Evolutionary conservation across 331 rosid species (phyloP), one percentile per base, ranked within the genome.

Genomic region (Spiraea crenata): DNA sequence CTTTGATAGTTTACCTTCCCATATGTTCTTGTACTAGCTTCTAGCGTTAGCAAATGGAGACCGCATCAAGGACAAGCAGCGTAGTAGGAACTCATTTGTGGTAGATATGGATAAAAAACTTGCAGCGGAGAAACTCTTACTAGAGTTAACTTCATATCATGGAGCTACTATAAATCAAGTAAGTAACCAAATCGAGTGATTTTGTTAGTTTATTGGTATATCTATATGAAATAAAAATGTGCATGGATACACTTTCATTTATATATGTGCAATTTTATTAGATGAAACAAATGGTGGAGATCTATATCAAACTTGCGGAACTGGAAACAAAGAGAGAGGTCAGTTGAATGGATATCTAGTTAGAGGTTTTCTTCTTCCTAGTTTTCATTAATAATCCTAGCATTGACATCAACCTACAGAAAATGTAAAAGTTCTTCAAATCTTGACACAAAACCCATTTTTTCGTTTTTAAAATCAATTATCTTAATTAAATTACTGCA

Each of bases 271-370:
- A 65, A 56, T 20, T 20, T 35, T 10, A 13, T 47, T 69, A 93
- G 98, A 91, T 86, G 88, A 90, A 84, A 77, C 96, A 89, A 84
- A 87, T 93, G 98, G 98, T 93, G 74, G 98, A 93, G 86, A 87
- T 93, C 70, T 93, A 93, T 79, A 90, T 93, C 82, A 90, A 79
- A 83, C 98, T 93, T 78, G 98, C 98, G 2, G 98, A 93, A 84
- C 83, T 88, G 82, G 97, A 90, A 82, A 93, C 92, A 34, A 87
- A 81, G 82, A 89, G 76, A 84, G 96, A 93, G 97, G 98, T 90
- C 41, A 65, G 80, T 69, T 42, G 56, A 42, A 58, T 57, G n/a
- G 38, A 62, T 59, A 52, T 39, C 15, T 35, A 52, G 69, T 77
- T 55, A n/a, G 19, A 12, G 41, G 44, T 75, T 67, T 57, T 69